Evolutionary conservation across 805 yeast species (phyloP), one percentile per base, ranked within the genome.

Genomic region (Lipomyces yamadae): DNA sequence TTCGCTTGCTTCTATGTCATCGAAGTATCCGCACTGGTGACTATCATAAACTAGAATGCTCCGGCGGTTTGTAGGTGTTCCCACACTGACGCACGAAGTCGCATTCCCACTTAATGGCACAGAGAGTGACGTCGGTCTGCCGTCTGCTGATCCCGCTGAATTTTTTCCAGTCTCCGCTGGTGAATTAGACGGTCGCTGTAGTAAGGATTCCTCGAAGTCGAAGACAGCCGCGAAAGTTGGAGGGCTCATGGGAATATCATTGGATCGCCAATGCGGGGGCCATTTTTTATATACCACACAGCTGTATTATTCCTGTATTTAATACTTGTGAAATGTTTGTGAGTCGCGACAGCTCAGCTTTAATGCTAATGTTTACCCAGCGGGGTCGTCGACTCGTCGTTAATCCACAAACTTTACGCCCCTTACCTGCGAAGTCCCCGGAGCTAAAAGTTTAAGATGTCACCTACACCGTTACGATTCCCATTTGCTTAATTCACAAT

Each of bases 21-120:
- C 70, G n/a, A 66, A 34, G 48, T 56, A 30, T 18, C 70, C 70
- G 45, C 60, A 61, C 55, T 64, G 67, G 57, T 56, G 53, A 8
- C 65, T 42, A 1, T 68, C 45, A 53, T 56, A 65, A 6, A 65
- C 48, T 6, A 42, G 48, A 42, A 42, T 24, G 8, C 7, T 42
- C 24, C 4, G 48, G 7, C 48, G 48, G n/a, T 3, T 42, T 15
- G n/a, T 13, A n/a, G 11, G 18, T 42, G 7, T 24, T 42, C 24
- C 24, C 48, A 42, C 48, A 42, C n/a, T 42, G n/a, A 5, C 48
- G 8, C 48, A 15, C 7, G 29, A 42, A 42, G 24, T 42, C 15
- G 18, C 48, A 7, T 42, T n/a, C 48, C 4, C 48, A 3, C 18
- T 42, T 42, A 24, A n/a, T 42, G 48, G 6, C 48, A 42, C 8